Base-by-base conservation (phyloP, 2,329 filamentous ascomycete species). In the Rhinocladiella mackenziei region DNA sequence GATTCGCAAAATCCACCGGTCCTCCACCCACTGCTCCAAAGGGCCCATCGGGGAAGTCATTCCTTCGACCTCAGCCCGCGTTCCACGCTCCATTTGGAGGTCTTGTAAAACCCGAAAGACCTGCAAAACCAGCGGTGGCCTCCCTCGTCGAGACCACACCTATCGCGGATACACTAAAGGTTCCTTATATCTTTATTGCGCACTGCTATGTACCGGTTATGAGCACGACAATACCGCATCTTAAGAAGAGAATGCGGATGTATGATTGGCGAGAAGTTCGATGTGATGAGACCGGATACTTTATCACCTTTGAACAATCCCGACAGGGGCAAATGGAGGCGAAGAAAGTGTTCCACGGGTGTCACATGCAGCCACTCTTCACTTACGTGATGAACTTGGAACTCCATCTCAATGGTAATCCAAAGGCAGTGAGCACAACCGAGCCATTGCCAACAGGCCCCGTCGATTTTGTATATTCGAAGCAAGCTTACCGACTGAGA, bases 321-420 rank as follows among this genome's bases (percentile, higher is more conserved):
- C 77, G 78, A 42, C 73, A 76, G 6, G 91, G 91, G 2, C 83
- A 89, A 57, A 74, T 82, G 43, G 89, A 96, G 65, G 83, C 88
- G 1, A 83, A 86, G 55, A 77, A 85, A 50, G 96, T 89, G 62
- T 89, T 80, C 63, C 75, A 79, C 41, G 77, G 82, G 39, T 89
- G 86, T 54, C 83, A 96, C 62, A 83, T 85, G 62, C 83, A 84
- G 31, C 78, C 85, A 4, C 79, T 98, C 52, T 98, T 98, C 69
- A 96, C 85, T 1, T 97, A 97, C 57, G 76, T 78, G 48, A 91
- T 98, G 85, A 78, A 81, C 32, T 94, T 98, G 88, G 84, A 91
- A 61, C 81, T 88, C 43, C 84, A 84, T 53, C 74, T 77, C 50
- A 80, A 81, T 58, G 80, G 81, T 29, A 81, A 82, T 58, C 78